Base-by-base conservation (phyloP, 805 yeast species). In the Starmerella khaoyaiensis region DNA sequence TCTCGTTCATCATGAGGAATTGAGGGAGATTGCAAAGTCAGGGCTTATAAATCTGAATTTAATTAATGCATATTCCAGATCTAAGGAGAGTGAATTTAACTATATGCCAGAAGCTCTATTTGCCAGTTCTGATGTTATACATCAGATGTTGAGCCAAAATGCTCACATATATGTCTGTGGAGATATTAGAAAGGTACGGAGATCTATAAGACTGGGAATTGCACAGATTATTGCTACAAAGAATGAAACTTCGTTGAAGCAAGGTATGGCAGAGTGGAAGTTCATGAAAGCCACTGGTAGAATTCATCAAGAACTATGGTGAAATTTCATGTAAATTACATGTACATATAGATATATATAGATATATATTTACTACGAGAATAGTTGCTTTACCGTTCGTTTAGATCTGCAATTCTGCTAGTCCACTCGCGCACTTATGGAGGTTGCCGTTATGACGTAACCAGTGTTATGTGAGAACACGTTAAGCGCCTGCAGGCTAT, bases 251-350 rank as follows among this genome's bases (percentile, higher is more conserved):
- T 12, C 41, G 8, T 17, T 23, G 2, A 28, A 35, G n/a, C 42
- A 39, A 15, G 48, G 45, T 19, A 34, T 37, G 23, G 25, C 28
- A 5, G 26, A 35, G 23, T 38, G 46, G 31, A 46, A 46, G 22
- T 27, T 28, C n/a, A 21, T 61, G 53, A 41, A 56, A 49, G 27
- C 26, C 8, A 32, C 17, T 39, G 46, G 32, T 41, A 47, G 27
- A 44, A 49, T 37, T 46, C 60, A 31, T 57, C 58, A 41, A 59
- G 75, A 47, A 68, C 76, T 9, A 64, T 76, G 34, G 71, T 65
- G 50, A 78, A 83, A 20, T 3, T 20, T 21, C 17, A 30, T 5
- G 6, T 5, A 6, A 22, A 6, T 12, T 11, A 21, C 16, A 5
- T 17, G 25, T 21, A 20, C 16, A 22, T 5, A 23, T 23, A 30